Conservation (phyloP, 768 basidiomycete species). For the Dentipellis sp. region DNA sequence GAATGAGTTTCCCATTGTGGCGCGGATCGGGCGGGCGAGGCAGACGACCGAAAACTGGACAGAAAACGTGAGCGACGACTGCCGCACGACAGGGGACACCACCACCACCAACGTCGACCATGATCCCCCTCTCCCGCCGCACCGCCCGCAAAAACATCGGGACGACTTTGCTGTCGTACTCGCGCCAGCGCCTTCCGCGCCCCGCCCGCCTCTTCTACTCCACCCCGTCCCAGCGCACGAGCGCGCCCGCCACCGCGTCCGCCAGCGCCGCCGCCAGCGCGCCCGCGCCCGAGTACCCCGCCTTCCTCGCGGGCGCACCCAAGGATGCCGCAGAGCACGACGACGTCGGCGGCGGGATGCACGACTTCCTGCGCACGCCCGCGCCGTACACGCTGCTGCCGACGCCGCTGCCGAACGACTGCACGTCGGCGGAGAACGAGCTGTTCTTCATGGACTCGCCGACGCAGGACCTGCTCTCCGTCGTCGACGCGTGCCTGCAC, state of each 20-base stretch:
- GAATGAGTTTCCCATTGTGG: no score
- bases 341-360: conserved; percentile 28
- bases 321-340: conserved; percentile 8
- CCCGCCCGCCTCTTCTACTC: conserved; percentile 60
- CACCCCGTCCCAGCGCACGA: conserved; percentile 45
- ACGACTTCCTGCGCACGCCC: conserved; percentile 39
- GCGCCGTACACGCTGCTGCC: conserved; percentile 52
- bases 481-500: conserved; percentile 80
- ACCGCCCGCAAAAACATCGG: conserved; percentile 17
- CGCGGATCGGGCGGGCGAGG: no score
- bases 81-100: no score
- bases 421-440: conserved; percentile 30
- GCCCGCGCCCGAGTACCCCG: conserved; percentile 26
- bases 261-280: conserved; percentile 28
- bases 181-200: conserved; percentile 58
- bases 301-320: conserved; percentile 26
- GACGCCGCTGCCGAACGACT: conserved; percentile 50
- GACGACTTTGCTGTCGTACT: conserved; percentile 44
- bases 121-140: conserved; percentile 24
- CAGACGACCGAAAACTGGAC: no score
- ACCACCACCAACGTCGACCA: conserved; percentile 1
- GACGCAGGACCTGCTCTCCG: conserved; percentile 60
- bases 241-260: conserved; percentile 42
- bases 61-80: no score
- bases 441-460: conserved; percentile 55